Conservation (phyloP, 306 rosid genomes). For the Vigna hirtella region DNA sequence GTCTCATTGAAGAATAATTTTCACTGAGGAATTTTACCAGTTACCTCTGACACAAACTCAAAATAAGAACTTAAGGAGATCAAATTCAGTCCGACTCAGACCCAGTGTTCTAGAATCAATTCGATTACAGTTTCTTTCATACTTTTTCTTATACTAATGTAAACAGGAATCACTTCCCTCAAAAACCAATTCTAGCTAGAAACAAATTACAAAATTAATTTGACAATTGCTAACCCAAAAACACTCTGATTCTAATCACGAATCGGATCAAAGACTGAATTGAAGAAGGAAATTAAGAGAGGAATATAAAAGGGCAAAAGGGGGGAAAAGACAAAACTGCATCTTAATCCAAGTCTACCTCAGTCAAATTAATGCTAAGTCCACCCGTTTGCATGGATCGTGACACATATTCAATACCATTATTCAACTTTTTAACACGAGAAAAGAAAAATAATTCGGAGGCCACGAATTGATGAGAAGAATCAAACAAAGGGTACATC, state of each 20-base stretch:
- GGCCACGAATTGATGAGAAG: background rate
- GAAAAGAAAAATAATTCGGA: background rate
- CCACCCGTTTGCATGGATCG: constrained; percentile 11
- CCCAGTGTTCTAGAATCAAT: background rate
- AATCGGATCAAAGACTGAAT: background rate
- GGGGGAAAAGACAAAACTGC: background rate
- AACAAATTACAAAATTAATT: background rate
- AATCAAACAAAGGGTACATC: background rate
- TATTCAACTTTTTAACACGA: background rate
- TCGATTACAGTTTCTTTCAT: background rate
- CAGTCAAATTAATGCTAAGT: constrained; percentile 27
- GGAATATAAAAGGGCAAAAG: background rate
- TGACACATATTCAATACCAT: constrained; percentile 6
- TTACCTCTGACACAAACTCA: too few relatives aligned
- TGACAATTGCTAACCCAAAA: background rate
- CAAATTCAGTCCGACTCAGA: too few relatives aligned
- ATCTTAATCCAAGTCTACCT: constrained; percentile 8
- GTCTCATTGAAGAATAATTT: too few relatives aligned
- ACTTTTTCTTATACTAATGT: too few relatives aligned
- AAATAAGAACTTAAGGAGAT: too few relatives aligned
- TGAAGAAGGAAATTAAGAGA: background rate
- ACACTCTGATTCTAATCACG: background rate
- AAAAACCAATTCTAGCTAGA: background rate
- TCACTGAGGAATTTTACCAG: too few relatives aligned
- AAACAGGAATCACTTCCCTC: background rate